Conservation (phyloP, 371 early-diverging fungal species). For the Parasitella parasitica region DNA sequence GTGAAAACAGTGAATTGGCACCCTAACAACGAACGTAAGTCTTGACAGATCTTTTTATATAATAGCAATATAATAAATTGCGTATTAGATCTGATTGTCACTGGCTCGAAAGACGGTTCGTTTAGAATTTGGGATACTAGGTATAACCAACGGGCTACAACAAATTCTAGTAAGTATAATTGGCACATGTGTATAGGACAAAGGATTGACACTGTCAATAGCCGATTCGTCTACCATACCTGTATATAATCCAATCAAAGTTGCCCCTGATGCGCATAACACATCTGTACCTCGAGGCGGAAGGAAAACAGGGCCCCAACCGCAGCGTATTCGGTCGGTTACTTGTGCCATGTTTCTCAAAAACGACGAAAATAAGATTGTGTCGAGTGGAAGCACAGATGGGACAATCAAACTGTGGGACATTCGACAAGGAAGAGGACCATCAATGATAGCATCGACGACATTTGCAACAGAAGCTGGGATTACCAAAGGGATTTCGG, state of each 20-base stretch:
- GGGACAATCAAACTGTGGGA: constrained; percentile 59
- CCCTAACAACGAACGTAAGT: constrained; percentile 56
- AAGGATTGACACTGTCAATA: not conserved
- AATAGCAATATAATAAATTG: no score
- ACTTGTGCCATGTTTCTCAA: constrained; percentile 54
- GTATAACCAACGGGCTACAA: constrained; percentile 3
- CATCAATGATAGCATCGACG: constrained; percentile 14
- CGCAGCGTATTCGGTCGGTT: constrained; percentile 41
- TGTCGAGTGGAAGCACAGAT: constrained; percentile 61
- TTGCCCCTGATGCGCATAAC: constrained; percentile 19
- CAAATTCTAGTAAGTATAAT: not conserved
- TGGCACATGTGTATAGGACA: no score
- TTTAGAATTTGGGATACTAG: constrained; percentile 70
- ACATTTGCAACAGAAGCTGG: constrained; percentile 21
- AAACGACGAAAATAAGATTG: constrained; percentile 34
- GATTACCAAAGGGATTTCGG: constrained; percentile 29
- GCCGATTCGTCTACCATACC: constrained; percentile 10
- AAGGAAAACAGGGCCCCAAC: not conserved
- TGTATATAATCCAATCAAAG: constrained; percentile 25
- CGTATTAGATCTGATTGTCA: constrained; percentile 53
- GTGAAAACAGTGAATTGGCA: constrained; percentile 59
- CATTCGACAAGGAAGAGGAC: constrained; percentile 29
- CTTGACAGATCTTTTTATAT: not conserved
- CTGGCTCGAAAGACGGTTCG: constrained; percentile 64
- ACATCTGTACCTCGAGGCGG: not conserved